Evolutionary conservation across 257 asterid species (phyloP).

Genomic region (Phtheirospermum japonicum): DNA sequence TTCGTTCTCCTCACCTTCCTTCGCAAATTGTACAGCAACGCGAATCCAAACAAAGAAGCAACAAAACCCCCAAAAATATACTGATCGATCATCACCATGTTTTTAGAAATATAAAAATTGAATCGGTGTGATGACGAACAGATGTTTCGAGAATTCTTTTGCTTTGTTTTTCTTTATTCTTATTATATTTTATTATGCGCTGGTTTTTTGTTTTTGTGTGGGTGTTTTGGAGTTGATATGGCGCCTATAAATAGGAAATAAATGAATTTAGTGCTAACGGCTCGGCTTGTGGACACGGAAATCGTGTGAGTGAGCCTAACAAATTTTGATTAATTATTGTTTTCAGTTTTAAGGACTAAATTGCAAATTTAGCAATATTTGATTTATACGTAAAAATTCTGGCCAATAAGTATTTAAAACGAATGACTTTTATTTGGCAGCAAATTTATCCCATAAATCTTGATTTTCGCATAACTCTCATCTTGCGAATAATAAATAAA

Average conservation of each 20-base stretch:
- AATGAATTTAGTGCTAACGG: not conserved
- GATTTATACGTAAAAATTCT: too few species aligned
- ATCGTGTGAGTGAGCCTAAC: not conserved
- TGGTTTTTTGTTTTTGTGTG: constrained; percentile 2
- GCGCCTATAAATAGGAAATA: constrained; percentile 26
- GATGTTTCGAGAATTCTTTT: constrained; percentile 17
- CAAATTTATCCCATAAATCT: too few species aligned
- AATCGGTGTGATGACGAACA: constrained; percentile 1
- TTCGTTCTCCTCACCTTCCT: constrained; percentile 34
- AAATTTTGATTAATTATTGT: not conserved
- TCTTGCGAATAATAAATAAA: too few species aligned
- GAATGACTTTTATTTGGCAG: too few species aligned
- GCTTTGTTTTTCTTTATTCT: not conserved
- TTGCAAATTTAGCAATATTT: too few species aligned
- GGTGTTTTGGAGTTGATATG: constrained; percentile 23
- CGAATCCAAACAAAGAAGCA: constrained; percentile 48
- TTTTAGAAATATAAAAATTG: not conserved
- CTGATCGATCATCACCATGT: constrained; percentile 50
- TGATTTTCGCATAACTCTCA: too few species aligned
- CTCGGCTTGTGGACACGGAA: not conserved
- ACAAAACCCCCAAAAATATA: constrained; percentile 46
- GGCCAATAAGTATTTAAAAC: too few species aligned
- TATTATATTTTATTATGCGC: constrained; percentile 11
- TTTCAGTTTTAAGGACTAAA: not conserved
- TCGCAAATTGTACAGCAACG: constrained; percentile 40